A percentile compares a stretch with the other conserved stretches of the same genome.
Conservation (phyloP, 2,329 filamentous ascomycete species). For the Paradendryphiella salina region DNA sequence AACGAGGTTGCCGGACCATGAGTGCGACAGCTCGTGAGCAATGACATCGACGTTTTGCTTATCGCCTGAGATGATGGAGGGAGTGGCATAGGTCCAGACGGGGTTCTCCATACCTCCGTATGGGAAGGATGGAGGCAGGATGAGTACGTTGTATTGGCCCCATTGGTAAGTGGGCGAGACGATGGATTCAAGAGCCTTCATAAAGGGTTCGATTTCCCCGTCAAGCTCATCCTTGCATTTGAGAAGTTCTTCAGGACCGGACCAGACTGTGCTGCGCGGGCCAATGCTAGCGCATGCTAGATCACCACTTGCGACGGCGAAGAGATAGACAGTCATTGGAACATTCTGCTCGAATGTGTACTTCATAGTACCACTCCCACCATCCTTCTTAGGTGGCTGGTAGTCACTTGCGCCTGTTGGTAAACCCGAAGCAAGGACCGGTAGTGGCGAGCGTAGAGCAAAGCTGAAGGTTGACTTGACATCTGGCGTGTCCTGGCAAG, state of each 20-base stretch:
- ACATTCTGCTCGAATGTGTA: slow-evolving; percentile 90
- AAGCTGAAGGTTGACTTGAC: slow-evolving; percentile 96
- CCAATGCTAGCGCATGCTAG: slow-evolving; percentile 85
- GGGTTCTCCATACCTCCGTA: slow-evolving; percentile 79
- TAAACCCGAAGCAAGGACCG: slow-evolving; percentile 90
- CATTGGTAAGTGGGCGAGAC: slow-evolving; percentile 83
- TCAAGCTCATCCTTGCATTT: slow-evolving; percentile 91
- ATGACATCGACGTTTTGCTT: slow-evolving; percentile 92
- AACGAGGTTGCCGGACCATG: slow-evolving; percentile 88
- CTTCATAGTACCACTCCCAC: slow-evolving; percentile 59
- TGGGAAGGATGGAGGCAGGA: slow-evolving; percentile 77
- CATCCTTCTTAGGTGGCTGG: slow-evolving; percentile 55
- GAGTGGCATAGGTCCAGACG: slow-evolving; percentile 92
- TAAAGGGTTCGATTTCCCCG: slow-evolving; percentile 86
- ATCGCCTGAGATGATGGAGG: slow-evolving; percentile 84
- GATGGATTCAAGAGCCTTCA: slow-evolving; percentile 77
- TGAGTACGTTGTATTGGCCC: slow-evolving; percentile 92
- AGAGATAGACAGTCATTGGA: slow-evolving; percentile 91
- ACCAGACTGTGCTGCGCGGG: slow-evolving; percentile 79
- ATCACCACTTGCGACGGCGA: slow-evolving; percentile 85
- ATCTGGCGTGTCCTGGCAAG: slow-evolving; percentile 96
- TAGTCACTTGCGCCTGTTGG: slow-evolving; percentile 58
- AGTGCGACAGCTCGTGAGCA: slow-evolving; percentile 76
- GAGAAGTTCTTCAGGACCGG: slow-evolving; percentile 82
- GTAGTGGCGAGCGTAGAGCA: slow-evolving; percentile 80